Evolutionary conservation across 192 early-diverging fungal species (phyloP).

Genomic region (Backusella luteola): DNA sequence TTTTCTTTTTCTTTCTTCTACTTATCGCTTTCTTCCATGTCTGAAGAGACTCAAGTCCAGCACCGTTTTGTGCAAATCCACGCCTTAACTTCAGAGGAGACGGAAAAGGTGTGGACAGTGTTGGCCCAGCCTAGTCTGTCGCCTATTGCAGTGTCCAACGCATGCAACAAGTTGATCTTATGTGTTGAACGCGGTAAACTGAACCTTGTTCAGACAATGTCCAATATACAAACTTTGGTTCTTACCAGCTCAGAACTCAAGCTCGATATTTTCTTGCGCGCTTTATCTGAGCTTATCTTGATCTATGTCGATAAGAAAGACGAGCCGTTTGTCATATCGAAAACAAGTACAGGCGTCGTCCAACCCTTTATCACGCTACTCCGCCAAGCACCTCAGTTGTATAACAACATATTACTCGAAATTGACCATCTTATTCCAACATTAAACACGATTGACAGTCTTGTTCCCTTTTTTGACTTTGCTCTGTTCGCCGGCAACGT

Average conservation of each 20-base stretch:
- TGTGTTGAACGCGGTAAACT: not conserved
- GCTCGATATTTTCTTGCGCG: slow-evolving; percentile 11
- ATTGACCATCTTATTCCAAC: not conserved
- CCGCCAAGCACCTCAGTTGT: slow-evolving; percentile 10
- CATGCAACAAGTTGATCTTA: not conserved
- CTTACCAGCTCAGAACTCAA: slow-evolving; percentile 14
- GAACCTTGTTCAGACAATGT: not conserved
- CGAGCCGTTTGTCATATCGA: not conserved
- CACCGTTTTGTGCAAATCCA: slow-evolving; percentile 27
- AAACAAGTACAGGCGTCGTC: not conserved
- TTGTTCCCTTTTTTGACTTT: slow-evolving; percentile 12
- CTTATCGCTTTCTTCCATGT: not conserved
- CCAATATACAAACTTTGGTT: slow-evolving; percentile 17
- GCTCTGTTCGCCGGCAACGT: slow-evolving; percentile 2
- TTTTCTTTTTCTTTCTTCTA: not conserved
- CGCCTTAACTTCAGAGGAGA: not conserved
- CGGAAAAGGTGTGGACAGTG: slow-evolving; percentile 7
- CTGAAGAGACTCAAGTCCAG: slow-evolving; percentile 8
- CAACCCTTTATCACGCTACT: slow-evolving; percentile 19
- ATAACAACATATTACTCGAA: slow-evolving; percentile 9
- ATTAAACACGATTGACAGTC: not conserved
- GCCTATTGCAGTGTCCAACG: slow-evolving; percentile 17
- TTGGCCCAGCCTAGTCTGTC: not conserved
- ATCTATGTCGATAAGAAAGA: not conserved
- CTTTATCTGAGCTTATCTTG: slow-evolving; percentile 14